phyloP scores from a whole-genome alignment of 2,329 filamentous ascomycete species.

The Colletotrichum paranaense region DNA sequence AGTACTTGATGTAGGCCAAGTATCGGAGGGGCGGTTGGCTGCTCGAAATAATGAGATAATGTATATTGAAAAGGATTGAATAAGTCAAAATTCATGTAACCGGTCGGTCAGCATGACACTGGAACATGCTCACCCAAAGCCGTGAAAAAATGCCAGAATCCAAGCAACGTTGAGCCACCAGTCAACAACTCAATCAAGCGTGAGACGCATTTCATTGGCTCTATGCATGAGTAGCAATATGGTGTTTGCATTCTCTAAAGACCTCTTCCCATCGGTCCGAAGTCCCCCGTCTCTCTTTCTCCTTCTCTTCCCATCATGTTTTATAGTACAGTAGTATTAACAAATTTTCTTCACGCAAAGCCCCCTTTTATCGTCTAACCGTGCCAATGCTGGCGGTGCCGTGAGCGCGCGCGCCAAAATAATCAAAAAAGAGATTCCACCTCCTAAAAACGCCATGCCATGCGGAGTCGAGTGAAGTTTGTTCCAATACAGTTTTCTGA shows the following conservation, averaged over 20 bases:
- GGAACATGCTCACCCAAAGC: background rate
- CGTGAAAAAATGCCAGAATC: background rate
- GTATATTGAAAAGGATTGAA: background rate
- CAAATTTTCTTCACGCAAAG: slow-evolving; percentile 23
- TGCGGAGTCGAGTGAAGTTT: slow-evolving; percentile 39
- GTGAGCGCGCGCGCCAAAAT: slow-evolving; percentile 11
- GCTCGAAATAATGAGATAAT: background rate
- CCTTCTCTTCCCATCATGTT: background rate
- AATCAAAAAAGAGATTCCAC: slow-evolving; percentile 1
- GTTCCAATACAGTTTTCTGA: slow-evolving; percentile 30
- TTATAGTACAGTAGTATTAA: slow-evolving; percentile 35
- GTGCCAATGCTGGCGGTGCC: slow-evolving; percentile 35
- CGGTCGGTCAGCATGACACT: background rate
- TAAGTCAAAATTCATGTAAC: background rate
- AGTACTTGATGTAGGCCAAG: background rate
- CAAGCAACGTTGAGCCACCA: too few relatives aligned
- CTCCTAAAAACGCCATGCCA: slow-evolving; percentile 37
- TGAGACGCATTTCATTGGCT: background rate
- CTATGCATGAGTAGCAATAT: slow-evolving; percentile 14
- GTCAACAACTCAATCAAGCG: background rate
- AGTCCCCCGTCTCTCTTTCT: background rate
- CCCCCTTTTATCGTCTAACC: slow-evolving; percentile 35
- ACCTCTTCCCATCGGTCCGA: background rate
- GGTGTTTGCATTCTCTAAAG: slow-evolving; percentile 15
- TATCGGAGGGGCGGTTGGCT: background rate